A percentile compares a stretch with the other conserved stretches of the same genome.
Evolutionary conservation across 2,329 filamentous ascomycete genomes (phyloP).

Genomic region (Emergomyces orientalis): DNA sequence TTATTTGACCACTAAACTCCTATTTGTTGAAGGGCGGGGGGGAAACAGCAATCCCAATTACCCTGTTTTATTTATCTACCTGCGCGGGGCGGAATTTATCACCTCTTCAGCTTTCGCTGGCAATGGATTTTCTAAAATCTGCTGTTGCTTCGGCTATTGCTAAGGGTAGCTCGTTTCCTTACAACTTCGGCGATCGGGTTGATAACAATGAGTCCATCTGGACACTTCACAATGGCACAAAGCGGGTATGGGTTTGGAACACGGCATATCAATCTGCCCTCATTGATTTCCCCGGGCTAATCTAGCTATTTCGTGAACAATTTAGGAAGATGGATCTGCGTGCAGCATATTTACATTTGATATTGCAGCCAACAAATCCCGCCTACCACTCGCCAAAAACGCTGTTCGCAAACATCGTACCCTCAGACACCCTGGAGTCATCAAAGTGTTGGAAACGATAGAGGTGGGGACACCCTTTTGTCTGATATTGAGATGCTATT

Average conservation of each 20-base stretch:
- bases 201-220: slow-evolving; percentile 91
- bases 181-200: slow-evolving; percentile 83
- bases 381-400: slow-evolving; percentile 81
- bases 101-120: not conserved
- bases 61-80: not conserved
- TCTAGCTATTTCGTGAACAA: slow-evolving; percentile 14
- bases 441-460: slow-evolving; percentile 88
- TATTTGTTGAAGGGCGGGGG: not conserved
- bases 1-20: not conserved
- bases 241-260: slow-evolving; percentile 52
- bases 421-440: slow-evolving; percentile 83
- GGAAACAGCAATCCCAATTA: not conserved
- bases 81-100: not conserved
- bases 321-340: slow-evolving; percentile 79
- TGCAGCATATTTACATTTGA: slow-evolving; percentile 98
- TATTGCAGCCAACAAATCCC: slow-evolving; percentile 66
- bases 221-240: slow-evolving; percentile 91
- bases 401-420: slow-evolving; percentile 89
- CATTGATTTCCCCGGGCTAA: slow-evolving; percentile 1
- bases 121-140: slow-evolving; percentile 96
- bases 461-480: slow-evolving; percentile 51
- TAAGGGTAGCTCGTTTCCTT: slow-evolving; percentile 86
- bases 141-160: slow-evolving; percentile 94
- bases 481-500: not conserved
- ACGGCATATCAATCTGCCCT: slow-evolving; percentile 2